Evolutionary conservation across 2,329 filamentous ascomycete species (phyloP), one percentile per base, ranked within the genome.

Genomic region (Ascochyta fabae): DNA sequence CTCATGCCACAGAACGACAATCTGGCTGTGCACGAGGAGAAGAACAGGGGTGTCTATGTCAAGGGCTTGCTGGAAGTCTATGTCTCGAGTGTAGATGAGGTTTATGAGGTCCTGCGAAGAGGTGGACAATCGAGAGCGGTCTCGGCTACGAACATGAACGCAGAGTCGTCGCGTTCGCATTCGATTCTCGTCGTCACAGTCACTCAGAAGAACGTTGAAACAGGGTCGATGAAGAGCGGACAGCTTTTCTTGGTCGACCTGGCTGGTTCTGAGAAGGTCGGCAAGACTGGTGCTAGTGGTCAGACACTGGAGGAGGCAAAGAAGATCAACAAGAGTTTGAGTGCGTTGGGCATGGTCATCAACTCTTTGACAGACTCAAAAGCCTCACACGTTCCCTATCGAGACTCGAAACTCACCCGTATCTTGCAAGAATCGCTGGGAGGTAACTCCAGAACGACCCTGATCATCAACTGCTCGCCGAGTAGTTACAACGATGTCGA

Each of bases 291-390:
- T 67, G 95, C 95, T 60, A 97, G 92, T 75, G 95, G 95, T 53
- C 95, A 98, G 78, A 98, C 94, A 4, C 83, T 99, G 39, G 95
- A 98, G 77, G 95, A 99, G 77, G 95, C 95, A 58, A 98, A 98
- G 84, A 99, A 99, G 84, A 99, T 99, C 84, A 99, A 99, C 85
- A 98, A 98, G 84, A 97, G 92, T 83, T 85, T 99, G 81, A 97
- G 93, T 80, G 93, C 95, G 51, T 84, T 99, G 58, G 95, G 95
- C 70, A 98, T 97, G 93, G 95, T 98, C 80, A 99, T 99, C 83
- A 98, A 98, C 78, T 87, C 93, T 49, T 81, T 99, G 68, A 97
- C 95, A 3, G 95, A 98, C 75, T 94, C 93, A 73, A 97, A 96
- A 90, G 96, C 93, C 38, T 92, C 90, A 41, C 93, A 98, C 72